Evolutionary conservation across 192 early-diverging fungal genomes (phyloP), one percentile per base, ranked within the genome.

Genomic region (Obelidium mucronatum): DNA sequence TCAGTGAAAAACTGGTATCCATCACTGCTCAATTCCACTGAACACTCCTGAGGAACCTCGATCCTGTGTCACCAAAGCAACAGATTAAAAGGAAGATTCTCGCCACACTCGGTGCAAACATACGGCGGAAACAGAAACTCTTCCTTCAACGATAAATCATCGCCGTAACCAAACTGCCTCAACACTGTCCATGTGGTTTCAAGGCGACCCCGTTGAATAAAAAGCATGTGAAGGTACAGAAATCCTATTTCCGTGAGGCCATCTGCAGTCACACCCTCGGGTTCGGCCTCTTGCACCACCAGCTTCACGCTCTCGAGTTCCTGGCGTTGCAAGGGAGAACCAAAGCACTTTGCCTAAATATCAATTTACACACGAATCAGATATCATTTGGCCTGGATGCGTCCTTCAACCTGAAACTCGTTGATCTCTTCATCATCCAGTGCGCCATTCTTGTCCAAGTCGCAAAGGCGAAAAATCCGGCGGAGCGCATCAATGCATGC

Each of bases 131-230:
- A 90, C 73, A 99, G 76, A 78, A 92, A 98, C 70, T 96, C 96
- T 79, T 97, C 95, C 65, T 94, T 84, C 65, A 99, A 76, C 0
- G 93, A 91, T 52, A 99, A 75, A 73, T 99, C 96, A 75, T 98
- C 94, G 31, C 95, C 96, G 76, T 99, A 98, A 33, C 97, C 97
- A 85, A 99, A 99, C 73, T 90, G 91, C 54, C 97, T 83, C 61
- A 99, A 78, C 1, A 99, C 97, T 48, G 95, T 95, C 98, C 98
- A 99, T 28, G 98, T 98, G 3, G 98, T 99, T 78, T 99, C 98
- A 24, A 98, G 84, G 19, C 97, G 90, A 17, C 98, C 98, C 4
- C 95, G 87, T 86, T 98, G 96, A 60, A 99, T 97, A 80, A 98
- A 99, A 31, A 97, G 89, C 62, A 93, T 93, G 78, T 99, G 96